Evolutionary conservation across 495 filamentous ascomycete species (phyloP), one percentile per base, ranked within the genome.

Genomic region (Hyaloscypha variabilis): DNA sequence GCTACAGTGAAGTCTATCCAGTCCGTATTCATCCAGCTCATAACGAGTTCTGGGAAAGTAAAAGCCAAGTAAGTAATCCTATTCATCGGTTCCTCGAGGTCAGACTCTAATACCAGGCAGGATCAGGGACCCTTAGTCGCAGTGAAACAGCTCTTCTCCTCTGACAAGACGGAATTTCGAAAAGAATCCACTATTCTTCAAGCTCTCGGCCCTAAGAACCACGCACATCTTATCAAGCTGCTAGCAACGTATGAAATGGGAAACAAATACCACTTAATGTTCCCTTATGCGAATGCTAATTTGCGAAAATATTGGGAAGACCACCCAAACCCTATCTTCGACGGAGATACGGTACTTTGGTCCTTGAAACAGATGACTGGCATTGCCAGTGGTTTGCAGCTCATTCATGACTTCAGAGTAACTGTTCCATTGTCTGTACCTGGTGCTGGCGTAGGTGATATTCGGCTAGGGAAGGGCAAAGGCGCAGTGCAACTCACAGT

Each of bases 21-120:
- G 69, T 71, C 5, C 23, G 52, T 1, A 67, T 71, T 19, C 66
- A 71, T 31, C 62, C 58, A 21, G 51, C 62, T 1, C 69, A 71
- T 60, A 72, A 76, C 36, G 57, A 64, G 8, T 68, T 68, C 31
- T 69, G 62, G 58, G 1, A 31, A 28, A 14, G n/a, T 8, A 8
- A 26, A 30, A 25, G 19, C 28, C 39, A 39, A n/a, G 34, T 58
- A 51, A 34, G 24, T 24, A 13, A 25, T 21, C 34, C 0, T 11
- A 11, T 49, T 19, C 3, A 21, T 23, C 10, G 13, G 4, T n/a
- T n/a, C 13, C 26, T 46, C 4, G 17, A 19, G 17, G 8, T 23
- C 60, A n/a, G 25, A 6, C 2, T 23, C 50, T 67, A 24, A 67
- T 28, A 26, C 21, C 10, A 36, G 13, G 30, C 26, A 68, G 66